These are phyloP conservation scores for Boletus subcaerulescens DNA, from an alignment of 768 basidiomycete species.

Conservation along the genomic window DNA sequence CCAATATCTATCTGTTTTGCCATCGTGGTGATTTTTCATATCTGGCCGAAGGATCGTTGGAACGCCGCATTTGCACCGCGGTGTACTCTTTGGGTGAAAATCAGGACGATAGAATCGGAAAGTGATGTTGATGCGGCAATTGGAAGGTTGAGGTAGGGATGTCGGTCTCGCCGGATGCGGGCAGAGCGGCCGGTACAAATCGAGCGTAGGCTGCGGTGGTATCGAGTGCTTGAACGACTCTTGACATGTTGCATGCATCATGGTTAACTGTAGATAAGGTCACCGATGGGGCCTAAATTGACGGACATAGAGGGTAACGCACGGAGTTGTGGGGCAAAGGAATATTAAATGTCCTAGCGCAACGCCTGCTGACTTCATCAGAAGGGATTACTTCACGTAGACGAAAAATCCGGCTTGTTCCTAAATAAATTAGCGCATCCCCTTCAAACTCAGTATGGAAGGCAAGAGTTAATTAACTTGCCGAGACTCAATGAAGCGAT, in stretches of 20 bases:
- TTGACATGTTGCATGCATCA: constrained; percentile 86
- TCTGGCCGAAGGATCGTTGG: constrained; percentile 72
- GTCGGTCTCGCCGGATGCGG: constrained; percentile 32
- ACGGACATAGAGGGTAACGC: constrained; percentile 20
- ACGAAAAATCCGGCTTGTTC: constrained; percentile 67
- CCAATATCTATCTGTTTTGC: constrained; percentile 63
- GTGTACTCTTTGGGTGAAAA: constrained; percentile 62
- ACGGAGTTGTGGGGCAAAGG: constrained; percentile 80
- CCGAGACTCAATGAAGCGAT: constrained; percentile 84
- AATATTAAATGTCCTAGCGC: constrained; percentile 72
- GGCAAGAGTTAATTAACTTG: constrained; percentile 25
- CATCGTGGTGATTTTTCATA: constrained; percentile 69
- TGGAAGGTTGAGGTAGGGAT: constrained; percentile 44
- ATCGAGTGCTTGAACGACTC: constrained; percentile 80
- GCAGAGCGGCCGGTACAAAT: constrained; percentile 63
- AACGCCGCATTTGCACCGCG: constrained; percentile 69
- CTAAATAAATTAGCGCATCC: constrained; percentile 32
- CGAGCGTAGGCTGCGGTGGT: constrained; percentile 67
- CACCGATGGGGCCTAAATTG: not conserved
- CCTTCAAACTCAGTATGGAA: not conserved
- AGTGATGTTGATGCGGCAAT: constrained; percentile 79
- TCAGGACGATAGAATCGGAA: constrained; percentile 87
- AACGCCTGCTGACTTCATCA: constrained; percentile 53
- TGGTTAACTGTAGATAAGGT: constrained; percentile 51
- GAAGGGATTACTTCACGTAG: constrained; percentile 74